Conservation (phyloP, 2,329 filamentous ascomycete genomes). For the Ilyonectria robusta region DNA sequence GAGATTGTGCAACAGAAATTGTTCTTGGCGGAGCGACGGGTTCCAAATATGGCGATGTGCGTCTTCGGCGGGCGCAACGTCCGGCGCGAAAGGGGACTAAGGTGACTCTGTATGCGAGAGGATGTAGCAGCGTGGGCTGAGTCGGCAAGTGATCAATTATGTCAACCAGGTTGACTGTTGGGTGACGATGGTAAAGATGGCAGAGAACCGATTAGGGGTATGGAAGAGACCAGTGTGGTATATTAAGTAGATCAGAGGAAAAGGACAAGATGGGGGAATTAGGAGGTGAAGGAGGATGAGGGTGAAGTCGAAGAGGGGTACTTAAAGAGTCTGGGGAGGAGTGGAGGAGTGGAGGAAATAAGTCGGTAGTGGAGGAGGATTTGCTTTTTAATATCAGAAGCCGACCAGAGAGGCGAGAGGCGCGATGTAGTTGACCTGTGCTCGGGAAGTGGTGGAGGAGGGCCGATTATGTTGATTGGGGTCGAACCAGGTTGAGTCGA, state of each 20-base stretch:
- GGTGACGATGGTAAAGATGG: neutral
- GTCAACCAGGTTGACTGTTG: constrained; percentile 1
- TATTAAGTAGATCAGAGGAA: constrained; percentile 23
- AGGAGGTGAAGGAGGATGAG: constrained; percentile 10
- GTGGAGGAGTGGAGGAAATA: constrained; percentile 9
- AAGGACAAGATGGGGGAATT: constrained; percentile 7
- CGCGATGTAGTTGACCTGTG: constrained; percentile 25
- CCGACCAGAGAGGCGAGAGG: neutral
- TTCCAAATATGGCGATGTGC: neutral
- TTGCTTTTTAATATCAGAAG: constrained; percentile 28
- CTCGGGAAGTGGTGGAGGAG: constrained; percentile 28
- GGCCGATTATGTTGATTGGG: constrained; percentile 20
- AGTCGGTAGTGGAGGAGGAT: constrained; percentile 23
- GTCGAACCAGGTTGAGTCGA: constrained; percentile 21
- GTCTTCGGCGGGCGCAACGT: constrained; percentile 8
- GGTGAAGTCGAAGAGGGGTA: constrained; percentile 19
- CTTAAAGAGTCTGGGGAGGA: constrained; percentile 18
- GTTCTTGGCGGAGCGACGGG: constrained; percentile 2
- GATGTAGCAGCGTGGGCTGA: constrained; percentile 3
- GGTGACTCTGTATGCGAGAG: neutral
- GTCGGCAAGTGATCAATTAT: constrained; percentile 7
- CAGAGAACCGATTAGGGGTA: constrained; percentile 10
- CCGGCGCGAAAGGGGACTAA: neutral
- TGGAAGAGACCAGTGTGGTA: constrained; percentile 18
- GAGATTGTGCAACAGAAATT: neutral